phyloP scores from a whole-genome alignment of 2,329 filamentous ascomycete species.

The Claviceps africana region DNA sequence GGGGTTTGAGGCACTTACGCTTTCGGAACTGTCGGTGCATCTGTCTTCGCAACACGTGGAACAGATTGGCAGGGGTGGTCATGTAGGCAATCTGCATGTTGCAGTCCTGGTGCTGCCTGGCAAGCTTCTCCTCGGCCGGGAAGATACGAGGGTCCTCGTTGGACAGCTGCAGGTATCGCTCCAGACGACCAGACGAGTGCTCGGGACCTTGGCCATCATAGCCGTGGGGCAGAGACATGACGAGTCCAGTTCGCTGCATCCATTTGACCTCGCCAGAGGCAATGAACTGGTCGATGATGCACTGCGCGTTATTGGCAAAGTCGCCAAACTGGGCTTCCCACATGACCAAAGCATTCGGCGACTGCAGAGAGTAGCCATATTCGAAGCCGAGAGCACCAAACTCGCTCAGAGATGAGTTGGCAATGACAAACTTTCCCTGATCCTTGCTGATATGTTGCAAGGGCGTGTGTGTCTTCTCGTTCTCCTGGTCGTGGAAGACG shows the following conservation, averaged over 20 bases:
- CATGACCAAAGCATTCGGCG: slow-evolving; percentile 93
- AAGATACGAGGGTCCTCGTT: slow-evolving; percentile 95
- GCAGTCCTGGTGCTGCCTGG: slow-evolving; percentile 97
- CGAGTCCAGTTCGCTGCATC: slow-evolving; percentile 93
- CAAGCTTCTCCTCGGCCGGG: slow-evolving; percentile 75
- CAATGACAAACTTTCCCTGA: slow-evolving; percentile 91
- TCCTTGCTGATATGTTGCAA: slow-evolving; percentile 79
- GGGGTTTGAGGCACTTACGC: slow-evolving; percentile 45
- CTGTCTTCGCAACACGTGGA: slow-evolving; percentile 91
- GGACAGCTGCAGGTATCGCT: slow-evolving; percentile 91
- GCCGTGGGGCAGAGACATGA: slow-evolving; percentile 92
- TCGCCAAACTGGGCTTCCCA: slow-evolving; percentile 99
- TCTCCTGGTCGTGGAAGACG: slow-evolving; percentile 95
- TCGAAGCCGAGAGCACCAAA: slow-evolving; percentile 79
- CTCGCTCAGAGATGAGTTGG: slow-evolving; percentile 76
- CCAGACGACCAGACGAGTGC: slow-evolving; percentile 93
- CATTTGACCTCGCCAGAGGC: slow-evolving; percentile 96
- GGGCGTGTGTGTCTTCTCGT: slow-evolving; percentile 81
- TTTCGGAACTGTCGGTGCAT: slow-evolving; percentile 99
- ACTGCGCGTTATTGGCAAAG: slow-evolving; percentile 98
- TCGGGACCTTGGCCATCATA: slow-evolving; percentile 98
- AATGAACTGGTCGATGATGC: slow-evolving; percentile 97
- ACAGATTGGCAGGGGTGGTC: slow-evolving; percentile 90
- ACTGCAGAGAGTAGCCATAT: slow-evolving; percentile 95
- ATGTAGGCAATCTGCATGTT: slow-evolving; percentile 98